phyloP scores from a whole-genome alignment of 306 rosid genomes.

The Rosa lucieae region DNA sequence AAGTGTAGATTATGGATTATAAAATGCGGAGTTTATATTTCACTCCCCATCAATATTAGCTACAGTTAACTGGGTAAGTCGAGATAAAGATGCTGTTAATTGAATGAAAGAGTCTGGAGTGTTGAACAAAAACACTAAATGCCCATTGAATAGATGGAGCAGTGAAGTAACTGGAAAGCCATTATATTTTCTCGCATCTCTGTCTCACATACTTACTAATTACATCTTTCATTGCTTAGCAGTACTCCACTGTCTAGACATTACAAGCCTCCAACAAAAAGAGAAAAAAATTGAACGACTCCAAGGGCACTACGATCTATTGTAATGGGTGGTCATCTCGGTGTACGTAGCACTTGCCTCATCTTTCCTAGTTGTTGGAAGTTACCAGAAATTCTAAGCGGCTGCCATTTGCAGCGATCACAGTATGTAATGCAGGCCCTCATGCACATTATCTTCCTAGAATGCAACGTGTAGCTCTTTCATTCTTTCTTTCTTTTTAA shows the following conservation, averaged over 20 bases:
- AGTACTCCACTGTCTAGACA: not conserved
- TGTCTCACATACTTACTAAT: not conserved
- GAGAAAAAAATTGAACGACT: not conserved
- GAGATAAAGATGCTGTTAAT: no score
- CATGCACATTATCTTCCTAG: conserved; percentile 52
- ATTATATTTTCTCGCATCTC: not conserved
- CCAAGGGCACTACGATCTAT: conserved; percentile 67
- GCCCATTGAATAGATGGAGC: not conserved
- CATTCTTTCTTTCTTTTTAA: no score
- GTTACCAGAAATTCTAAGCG: conserved; percentile 60
- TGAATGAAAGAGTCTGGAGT: no score
- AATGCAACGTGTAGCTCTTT: conserved; percentile 28
- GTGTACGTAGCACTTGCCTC: conserved; percentile 82
- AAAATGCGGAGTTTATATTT: no score
- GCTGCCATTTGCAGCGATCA: conserved; percentile 82
- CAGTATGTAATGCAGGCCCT: conserved; percentile 89
- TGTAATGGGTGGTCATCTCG: conserved; percentile 67
- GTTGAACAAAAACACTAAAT: not conserved
- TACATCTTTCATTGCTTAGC: not conserved
- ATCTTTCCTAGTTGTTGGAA: conserved; percentile 67
- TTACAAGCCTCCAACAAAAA: not conserved
- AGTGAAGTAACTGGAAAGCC: not conserved
- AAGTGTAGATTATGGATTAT: no score
- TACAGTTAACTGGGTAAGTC: no score
- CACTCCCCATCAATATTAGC: no score